These are phyloP conservation scores for Porphyrellus cyaneotinctus DNA, from an alignment of 768 basidiomycete genomes.

Conservation along the genomic window DNA sequence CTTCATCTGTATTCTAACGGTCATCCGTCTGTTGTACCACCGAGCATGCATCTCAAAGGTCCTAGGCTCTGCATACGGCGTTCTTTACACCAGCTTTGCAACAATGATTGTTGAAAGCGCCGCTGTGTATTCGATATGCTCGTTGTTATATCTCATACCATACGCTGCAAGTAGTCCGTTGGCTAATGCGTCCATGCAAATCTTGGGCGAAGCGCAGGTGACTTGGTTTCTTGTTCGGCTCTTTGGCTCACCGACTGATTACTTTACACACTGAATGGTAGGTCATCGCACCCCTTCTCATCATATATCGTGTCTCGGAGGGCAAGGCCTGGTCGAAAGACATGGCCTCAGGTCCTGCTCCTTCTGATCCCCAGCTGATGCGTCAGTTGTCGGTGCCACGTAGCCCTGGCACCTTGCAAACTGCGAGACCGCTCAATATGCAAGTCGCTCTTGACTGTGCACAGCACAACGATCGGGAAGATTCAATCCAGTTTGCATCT, in stretches of 20 bases:
- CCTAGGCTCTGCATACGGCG: constrained; percentile 27
- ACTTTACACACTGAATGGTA: constrained; percentile 13
- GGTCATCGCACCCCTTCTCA: constrained; percentile 46
- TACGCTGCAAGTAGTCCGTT: constrained; percentile 23
- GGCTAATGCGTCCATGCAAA: constrained; percentile 28
- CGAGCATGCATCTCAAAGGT: constrained; percentile 21
- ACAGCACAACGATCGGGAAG: constrained; percentile 1
- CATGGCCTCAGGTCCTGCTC: constrained; percentile 8
- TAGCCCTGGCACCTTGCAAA: background rate
- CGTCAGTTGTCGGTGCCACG: constrained; percentile 11
- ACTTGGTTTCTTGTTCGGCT: background rate
- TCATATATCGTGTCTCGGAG: constrained; percentile 45
- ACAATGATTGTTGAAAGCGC: constrained; percentile 35
- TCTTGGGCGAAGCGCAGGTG: constrained; percentile 31
- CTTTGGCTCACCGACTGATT: background rate
- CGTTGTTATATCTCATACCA: constrained; percentile 31
- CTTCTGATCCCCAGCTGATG: constrained; percentile 4
- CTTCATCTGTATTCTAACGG: constrained; percentile 29
- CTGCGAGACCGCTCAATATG: constrained; percentile 5
- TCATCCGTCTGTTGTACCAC: constrained; percentile 30
- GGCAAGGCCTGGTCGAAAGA: constrained; percentile 40
- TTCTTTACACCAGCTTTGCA: constrained; percentile 31
- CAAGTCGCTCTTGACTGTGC: constrained; percentile 15
- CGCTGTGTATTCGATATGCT: constrained; percentile 31
- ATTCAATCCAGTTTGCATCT: background rate